Base-by-base conservation (phyloP, 306 rosid genomes). In the Lathyrus oleraceus region DNA sequence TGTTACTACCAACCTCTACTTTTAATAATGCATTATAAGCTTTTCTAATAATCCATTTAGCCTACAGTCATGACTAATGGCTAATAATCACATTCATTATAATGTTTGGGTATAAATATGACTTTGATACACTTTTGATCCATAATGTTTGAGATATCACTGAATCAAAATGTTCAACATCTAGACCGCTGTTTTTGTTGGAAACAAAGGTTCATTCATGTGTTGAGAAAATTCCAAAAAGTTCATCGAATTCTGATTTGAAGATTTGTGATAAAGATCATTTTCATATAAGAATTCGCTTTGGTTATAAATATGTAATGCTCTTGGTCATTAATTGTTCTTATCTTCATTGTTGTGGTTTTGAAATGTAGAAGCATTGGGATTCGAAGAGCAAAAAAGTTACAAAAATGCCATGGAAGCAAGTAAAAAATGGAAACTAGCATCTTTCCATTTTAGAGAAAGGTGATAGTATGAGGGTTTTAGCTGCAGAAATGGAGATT, bases 131-230 rank as follows among this genome's bases (percentile, higher is more conserved):
- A n/a, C n/a, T n/a, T n/a, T 48, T 48, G 54, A 48, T 48, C 11
- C 10, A 16, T 16, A 48, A 15, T 16, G 32, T 56, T 51, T 38
- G 81, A 71, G 73, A 75, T 82, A 73, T 80, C 80, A 53, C 30
- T 2, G n/a, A 53, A 78, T 76, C 28, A 70, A 69, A 61, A 61
- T 57, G 49, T 59, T 79, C 66, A 58, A 73, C 72, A 61, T 60
- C 67, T 85, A 87, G 90, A 90, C 93, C 65, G 96, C 90, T 82
- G 90, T 85, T 76, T 92, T 32, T 32, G 38, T 5, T 32, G 8
- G 86, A 73, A 94, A 94, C 80, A 78, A 75, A 16, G 88, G 72
- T 63, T 86, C 91, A n/a, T n/a, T n/a, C 91, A 53, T 91, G 99
- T 79, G 79, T 91, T 39, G 87, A 82, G 63, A 80, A 82, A 74